Conservation (phyloP, 805 yeast species). For the Candida methanosorbosa region DNA sequence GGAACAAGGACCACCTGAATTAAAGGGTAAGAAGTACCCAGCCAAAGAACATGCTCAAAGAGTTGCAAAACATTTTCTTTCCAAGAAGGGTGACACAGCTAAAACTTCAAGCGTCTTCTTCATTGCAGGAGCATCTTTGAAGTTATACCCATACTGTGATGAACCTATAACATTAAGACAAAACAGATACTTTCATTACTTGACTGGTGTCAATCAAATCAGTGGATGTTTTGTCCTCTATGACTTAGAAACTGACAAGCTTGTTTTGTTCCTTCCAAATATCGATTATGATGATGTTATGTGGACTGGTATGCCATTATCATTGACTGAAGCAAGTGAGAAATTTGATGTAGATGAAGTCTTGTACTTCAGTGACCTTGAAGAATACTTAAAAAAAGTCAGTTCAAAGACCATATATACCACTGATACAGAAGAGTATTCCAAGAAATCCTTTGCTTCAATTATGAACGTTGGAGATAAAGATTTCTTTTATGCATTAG, state of each 20-base stretch:
- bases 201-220: slow-evolving; percentile 68
- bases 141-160: slow-evolving; percentile 69
- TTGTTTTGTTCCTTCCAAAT: slow-evolving; percentile 72
- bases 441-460: slow-evolving; percentile 23
- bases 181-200: slow-evolving; percentile 81
- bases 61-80: slow-evolving; percentile 29
- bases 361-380: slow-evolving; percentile 46
- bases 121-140: slow-evolving; percentile 51
- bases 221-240: slow-evolving; percentile 70
- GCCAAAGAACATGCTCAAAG: slow-evolving; percentile 67
- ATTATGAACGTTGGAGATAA: slow-evolving; percentile 34
- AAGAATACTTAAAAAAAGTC: slow-evolving; percentile 22
- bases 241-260: slow-evolving; percentile 39
- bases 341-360: slow-evolving; percentile 81
- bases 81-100: slow-evolving; percentile 10
- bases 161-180: slow-evolving; percentile 75
- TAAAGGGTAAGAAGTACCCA: slow-evolving; percentile 52
- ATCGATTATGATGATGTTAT: slow-evolving; percentile 83
- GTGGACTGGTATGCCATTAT: slow-evolving; percentile 92
- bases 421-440: slow-evolving; percentile 45
- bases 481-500: slow-evolving; percentile 63
- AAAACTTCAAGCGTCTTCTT: slow-evolving; percentile 29
- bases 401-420: slow-evolving; percentile 31
- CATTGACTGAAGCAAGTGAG: slow-evolving; percentile 51
- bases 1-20: slow-evolving; percentile 12